Conservation (phyloP, 2,329 filamentous ascomycete genomes). For the Cladosporium sp. region DNA sequence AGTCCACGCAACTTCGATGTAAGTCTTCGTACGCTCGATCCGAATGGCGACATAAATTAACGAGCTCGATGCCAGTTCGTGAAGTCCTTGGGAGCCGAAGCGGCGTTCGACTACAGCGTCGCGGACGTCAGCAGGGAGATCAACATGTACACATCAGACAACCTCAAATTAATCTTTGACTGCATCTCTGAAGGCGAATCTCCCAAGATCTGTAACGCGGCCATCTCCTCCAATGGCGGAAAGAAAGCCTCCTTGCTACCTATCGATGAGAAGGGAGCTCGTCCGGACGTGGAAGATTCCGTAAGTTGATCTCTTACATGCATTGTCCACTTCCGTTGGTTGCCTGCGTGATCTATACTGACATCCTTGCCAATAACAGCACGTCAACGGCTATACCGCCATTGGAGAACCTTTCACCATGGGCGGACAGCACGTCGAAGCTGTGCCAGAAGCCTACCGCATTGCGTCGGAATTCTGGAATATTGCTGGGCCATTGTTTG, state of each 20-base stretch:
- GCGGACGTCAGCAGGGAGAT: slow-evolving; percentile 44
- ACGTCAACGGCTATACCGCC: slow-evolving; percentile 41
- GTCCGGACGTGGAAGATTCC: background rate
- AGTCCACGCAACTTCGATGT: slow-evolving; percentile 44
- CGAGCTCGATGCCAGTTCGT: slow-evolving; percentile 33
- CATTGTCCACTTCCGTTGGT: too few relatives aligned
- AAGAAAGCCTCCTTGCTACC: slow-evolving; percentile 38
- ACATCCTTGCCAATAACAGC: background rate
- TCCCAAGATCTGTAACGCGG: slow-evolving; percentile 36
- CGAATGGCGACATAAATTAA: background rate
- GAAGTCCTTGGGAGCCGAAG: slow-evolving; percentile 44
- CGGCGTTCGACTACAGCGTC: slow-evolving; percentile 49
- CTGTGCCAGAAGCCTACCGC: slow-evolving; percentile 36
- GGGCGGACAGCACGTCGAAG: slow-evolving; percentile 27
- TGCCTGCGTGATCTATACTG: too few relatives aligned
- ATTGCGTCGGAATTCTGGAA: slow-evolving; percentile 39
- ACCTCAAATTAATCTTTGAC: slow-evolving; percentile 46
- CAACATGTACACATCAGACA: slow-evolving; percentile 41
- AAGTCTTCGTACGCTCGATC: background rate
- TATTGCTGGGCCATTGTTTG: slow-evolving; percentile 34
- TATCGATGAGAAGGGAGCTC: background rate
- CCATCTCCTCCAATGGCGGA: slow-evolving; percentile 33
- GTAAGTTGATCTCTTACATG: background rate
- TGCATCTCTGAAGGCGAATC: slow-evolving; percentile 42
- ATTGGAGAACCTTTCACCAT: slow-evolving; percentile 38